A percentile compares a stretch with the other conserved stretches of the same genome.
phyloP scores from a whole-genome alignment of 768 basidiomycete species.

The Phlebiopsis flavidoalba region DNA sequence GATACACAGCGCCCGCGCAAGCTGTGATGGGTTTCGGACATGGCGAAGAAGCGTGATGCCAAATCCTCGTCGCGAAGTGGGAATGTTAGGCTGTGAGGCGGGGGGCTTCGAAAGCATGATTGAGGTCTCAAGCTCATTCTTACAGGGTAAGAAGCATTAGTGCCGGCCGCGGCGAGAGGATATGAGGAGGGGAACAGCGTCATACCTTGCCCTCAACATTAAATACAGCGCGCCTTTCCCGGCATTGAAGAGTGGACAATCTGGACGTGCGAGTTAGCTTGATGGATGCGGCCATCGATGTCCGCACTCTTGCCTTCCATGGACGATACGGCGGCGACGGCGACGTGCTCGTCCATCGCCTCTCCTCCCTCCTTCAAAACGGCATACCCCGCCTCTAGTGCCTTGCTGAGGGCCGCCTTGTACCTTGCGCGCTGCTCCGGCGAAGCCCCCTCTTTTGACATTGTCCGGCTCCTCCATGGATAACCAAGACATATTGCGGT shows the following conservation, averaged over 20 bases:
- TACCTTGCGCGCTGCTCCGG: slow-evolving; percentile 57
- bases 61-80: slow-evolving; percentile 53
- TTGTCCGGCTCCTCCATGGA: slow-evolving; percentile 79
- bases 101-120: slow-evolving; percentile 81
- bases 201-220: slow-evolving; percentile 71
- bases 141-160: background rate
- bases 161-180: background rate
- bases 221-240: slow-evolving; percentile 84
- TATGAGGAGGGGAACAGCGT: slow-evolving; percentile 1
- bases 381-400: slow-evolving; percentile 58
- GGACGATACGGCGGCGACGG: slow-evolving; percentile 63
- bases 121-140: slow-evolving; percentile 83
- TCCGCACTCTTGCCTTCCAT: slow-evolving; percentile 57
- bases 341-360: slow-evolving; percentile 73
- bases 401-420: slow-evolving; percentile 45
- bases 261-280: slow-evolving; percentile 30
- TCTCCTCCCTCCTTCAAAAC: slow-evolving; percentile 66
- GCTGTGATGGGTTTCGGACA: slow-evolving; percentile 67
- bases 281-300: background rate
- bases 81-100: slow-evolving; percentile 53
- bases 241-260: slow-evolving; percentile 73
- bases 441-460: slow-evolving; percentile 51
- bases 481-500: slow-evolving; percentile 44
- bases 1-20: slow-evolving; percentile 68
- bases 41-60: slow-evolving; percentile 63